Percentiles rank a stretch among this genome's conserved stretches.
Conservation (phyloP, 139 green algal species). For the Chlorella sp. region DNA sequence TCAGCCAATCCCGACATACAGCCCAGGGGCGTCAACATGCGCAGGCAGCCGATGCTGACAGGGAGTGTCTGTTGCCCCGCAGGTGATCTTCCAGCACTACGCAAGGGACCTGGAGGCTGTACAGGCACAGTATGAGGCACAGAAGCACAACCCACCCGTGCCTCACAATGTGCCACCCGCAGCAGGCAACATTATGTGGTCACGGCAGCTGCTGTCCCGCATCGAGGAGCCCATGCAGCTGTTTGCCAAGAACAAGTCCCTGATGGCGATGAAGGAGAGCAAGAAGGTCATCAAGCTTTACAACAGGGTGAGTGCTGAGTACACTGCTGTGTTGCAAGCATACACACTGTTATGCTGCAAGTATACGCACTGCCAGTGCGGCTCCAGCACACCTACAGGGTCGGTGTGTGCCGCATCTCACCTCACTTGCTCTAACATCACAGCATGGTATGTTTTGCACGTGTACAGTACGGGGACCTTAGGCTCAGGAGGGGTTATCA, state of each 20-base stretch:
- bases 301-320: too few relatives aligned
- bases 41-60: too few relatives aligned
- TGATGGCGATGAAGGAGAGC: slow-evolving; percentile 84
- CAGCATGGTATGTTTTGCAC: too few relatives aligned
- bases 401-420: too few relatives aligned
- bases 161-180: slow-evolving; percentile 80
- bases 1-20: slow-evolving; percentile 78
- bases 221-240: slow-evolving; percentile 90
- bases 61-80: too few relatives aligned
- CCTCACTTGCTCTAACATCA: too few relatives aligned
- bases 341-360: slow-evolving; percentile 1
- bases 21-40: too few relatives aligned
- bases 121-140: slow-evolving; percentile 84
- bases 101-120: slow-evolving; percentile 78
- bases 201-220: slow-evolving; percentile 79
- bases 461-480: too few relatives aligned
- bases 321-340: too few relatives aligned
- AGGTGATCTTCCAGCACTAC: slow-evolving; percentile 85
- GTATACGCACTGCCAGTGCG: too few relatives aligned
- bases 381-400: too few relatives aligned
- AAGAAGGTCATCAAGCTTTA: slow-evolving; percentile 86
- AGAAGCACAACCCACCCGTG: slow-evolving; percentile 78
- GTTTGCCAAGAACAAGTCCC: slow-evolving; percentile 68
- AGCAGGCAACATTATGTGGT: slow-evolving; percentile 84
- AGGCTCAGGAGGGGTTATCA: too few relatives aligned